Evolutionary conservation across 192 early-diverging fungal genomes (phyloP).

Genomic region (Kickxella alabastrina): DNA sequence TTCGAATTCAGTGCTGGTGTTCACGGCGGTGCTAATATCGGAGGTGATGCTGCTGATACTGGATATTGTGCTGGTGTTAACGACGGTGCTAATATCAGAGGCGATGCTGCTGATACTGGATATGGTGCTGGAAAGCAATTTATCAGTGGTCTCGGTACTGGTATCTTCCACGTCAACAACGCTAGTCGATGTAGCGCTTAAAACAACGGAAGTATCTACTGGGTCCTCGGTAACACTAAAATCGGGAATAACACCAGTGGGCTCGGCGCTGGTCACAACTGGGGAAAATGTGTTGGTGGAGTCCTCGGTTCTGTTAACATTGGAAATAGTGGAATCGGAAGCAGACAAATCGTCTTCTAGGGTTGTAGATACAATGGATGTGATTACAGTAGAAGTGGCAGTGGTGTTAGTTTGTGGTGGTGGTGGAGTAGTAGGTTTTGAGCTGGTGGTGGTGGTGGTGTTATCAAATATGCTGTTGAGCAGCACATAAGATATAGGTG

Average conservation of each 20-base stretch:
- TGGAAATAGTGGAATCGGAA: too few species aligned
- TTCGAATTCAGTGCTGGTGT: too few species aligned
- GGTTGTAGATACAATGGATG: not conserved
- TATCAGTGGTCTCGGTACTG: not conserved
- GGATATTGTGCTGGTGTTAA: not conserved
- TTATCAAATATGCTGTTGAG: too few species aligned
- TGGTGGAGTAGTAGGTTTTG: not conserved
- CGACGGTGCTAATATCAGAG: not conserved
- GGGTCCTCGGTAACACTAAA: too few species aligned
- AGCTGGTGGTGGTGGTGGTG: not conserved
- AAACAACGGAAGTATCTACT: too few species aligned
- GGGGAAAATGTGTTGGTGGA: too few species aligned
- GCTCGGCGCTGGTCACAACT: too few species aligned
- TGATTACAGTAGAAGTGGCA: not conserved
- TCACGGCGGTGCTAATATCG: not conserved
- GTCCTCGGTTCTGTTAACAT: too few species aligned
- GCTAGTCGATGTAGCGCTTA: not conserved
- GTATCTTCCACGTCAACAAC: too few species aligned
- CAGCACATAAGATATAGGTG: too few species aligned
- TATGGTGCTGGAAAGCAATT: not conserved
- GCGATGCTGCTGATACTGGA: not conserved
- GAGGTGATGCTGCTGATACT: not conserved
- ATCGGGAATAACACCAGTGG: too few species aligned
- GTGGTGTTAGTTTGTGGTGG: conserved; percentile 1
- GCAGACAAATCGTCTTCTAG: not conserved